Percentiles rank a stretch among this genome's conserved stretches.
Conservation (phyloP, 2,329 filamentous ascomycete genomes). For the Trichoderma pleuroti region DNA sequence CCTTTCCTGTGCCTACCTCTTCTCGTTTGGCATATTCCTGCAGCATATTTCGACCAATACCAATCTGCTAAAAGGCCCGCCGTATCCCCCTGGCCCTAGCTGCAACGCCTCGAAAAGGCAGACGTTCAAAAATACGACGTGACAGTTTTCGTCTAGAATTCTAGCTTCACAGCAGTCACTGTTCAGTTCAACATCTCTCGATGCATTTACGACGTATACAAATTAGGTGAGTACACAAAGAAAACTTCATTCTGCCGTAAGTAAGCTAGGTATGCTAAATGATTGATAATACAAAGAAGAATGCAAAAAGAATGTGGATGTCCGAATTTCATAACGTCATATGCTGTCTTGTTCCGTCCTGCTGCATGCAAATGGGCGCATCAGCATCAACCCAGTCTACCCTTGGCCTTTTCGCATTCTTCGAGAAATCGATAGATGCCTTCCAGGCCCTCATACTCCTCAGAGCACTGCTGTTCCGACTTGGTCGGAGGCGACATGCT, state of each 20-base stretch:
- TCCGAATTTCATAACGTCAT: background rate
- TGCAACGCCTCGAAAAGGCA: slow-evolving; percentile 4
- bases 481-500: slow-evolving; percentile 48
- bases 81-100: background rate
- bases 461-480: slow-evolving; percentile 44
- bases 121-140: background rate
- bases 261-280: slow-evolving; percentile 14
- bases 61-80: slow-evolving; percentile 22
- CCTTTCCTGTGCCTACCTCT: slow-evolving; percentile 32
- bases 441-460: slow-evolving; percentile 53
- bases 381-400: slow-evolving; percentile 30
- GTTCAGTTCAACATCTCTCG: background rate
- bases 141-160: background rate
- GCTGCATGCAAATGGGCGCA: background rate
- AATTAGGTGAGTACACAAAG: slow-evolving; percentile 1
- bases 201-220: background rate
- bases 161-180: background rate
- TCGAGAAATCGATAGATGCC: slow-evolving; percentile 57
- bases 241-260: slow-evolving; percentile 9
- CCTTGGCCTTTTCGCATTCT: slow-evolving; percentile 50
- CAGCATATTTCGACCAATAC: slow-evolving; percentile 34
- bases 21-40: slow-evolving; percentile 37
- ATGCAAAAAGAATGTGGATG: slow-evolving; percentile 16
- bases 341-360: slow-evolving; percentile 9
- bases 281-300: slow-evolving; percentile 11